Conservation (phyloP, 495 filamentous ascomycete species). For the Hyphodiscus hymeniophilus region DNA sequence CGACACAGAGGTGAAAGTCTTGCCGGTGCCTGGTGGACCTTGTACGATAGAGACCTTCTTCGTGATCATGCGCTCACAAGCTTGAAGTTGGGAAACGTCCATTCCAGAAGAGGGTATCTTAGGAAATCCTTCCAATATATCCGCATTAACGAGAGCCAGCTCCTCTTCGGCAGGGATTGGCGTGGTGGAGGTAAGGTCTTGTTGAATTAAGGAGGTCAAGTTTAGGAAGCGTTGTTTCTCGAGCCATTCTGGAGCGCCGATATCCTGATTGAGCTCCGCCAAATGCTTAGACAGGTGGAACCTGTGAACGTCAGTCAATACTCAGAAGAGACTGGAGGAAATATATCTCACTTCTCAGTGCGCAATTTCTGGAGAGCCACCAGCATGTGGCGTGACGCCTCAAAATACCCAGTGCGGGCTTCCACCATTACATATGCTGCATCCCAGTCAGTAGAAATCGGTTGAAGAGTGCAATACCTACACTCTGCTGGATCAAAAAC, state of each 20-base stretch:
- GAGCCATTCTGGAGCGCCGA: conserved; percentile 42
- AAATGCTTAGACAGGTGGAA: conserved; percentile 54
- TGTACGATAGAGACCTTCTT: conserved; percentile 73
- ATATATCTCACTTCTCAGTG: conserved; percentile 40
- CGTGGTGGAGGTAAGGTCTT: background rate
- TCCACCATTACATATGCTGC: conserved; percentile 61
- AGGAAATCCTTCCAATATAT: conserved; percentile 47
- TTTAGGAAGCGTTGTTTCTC: conserved; percentile 35
- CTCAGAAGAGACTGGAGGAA: background rate
- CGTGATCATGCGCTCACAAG: conserved; percentile 53
- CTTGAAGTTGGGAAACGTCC: conserved; percentile 49
- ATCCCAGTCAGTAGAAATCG: background rate
- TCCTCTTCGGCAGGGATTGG: background rate
- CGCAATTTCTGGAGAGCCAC: conserved; percentile 53
- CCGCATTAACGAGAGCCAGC: conserved; percentile 19
- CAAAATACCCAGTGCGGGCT: conserved; percentile 49
- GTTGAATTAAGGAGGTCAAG: conserved; percentile 26
- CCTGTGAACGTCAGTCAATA: conserved; percentile 24
- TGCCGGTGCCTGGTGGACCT: conserved; percentile 88
- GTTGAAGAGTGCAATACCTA: background rate
- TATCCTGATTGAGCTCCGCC: conserved; percentile 34
- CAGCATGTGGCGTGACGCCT: conserved; percentile 52
- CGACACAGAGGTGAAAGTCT: conserved; percentile 68
- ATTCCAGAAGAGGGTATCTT: conserved; percentile 31
- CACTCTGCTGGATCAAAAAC: conserved; percentile 46